Conservation (phyloP, 345 rosid genomes). For the Barbarea vulgaris region DNA sequence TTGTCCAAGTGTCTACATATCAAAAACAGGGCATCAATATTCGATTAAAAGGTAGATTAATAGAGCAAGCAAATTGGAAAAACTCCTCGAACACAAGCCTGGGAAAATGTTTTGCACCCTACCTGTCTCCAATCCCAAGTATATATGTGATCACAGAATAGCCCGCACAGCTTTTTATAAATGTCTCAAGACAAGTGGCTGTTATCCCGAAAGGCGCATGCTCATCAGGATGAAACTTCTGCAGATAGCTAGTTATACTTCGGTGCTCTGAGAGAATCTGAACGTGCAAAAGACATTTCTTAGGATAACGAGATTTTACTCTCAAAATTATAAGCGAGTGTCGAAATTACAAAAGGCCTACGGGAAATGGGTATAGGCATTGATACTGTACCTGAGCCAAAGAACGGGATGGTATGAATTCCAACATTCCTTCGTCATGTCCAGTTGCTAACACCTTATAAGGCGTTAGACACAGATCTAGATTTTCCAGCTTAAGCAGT, state of each 20-base stretch:
- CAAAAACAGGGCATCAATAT: conserved; percentile 25
- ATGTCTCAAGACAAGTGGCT: conserved; percentile 91
- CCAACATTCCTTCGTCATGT: conserved; percentile 98
- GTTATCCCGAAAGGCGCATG: conserved; percentile 96
- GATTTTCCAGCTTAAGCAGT: conserved; percentile 90
- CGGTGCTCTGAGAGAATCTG: conserved; percentile 96
- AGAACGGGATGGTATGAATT: conserved; percentile 91
- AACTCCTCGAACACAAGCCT: neutral
- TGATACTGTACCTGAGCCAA: conserved; percentile 74
- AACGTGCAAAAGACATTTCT: conserved; percentile 26
- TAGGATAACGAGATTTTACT: neutral
- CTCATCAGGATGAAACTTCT: conserved; percentile 96
- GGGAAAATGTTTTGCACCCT: neutral
- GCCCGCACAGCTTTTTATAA: conserved; percentile 98
- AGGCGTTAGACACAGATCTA: conserved; percentile 89
- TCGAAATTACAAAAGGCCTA: neutral
- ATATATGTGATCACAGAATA: conserved; percentile 97
- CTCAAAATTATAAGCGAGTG: neutral
- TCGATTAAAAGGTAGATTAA: neutral
- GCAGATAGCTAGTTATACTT: conserved; percentile 87
- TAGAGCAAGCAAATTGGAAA: neutral
- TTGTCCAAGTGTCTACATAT: conserved; percentile 85
- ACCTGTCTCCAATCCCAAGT: conserved; percentile 99
- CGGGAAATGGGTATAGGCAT: neutral
- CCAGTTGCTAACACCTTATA: conserved; percentile 96